Base-by-base conservation (phyloP, 1,284 basidiomycete species). In the Trichosporon faecale region DNA sequence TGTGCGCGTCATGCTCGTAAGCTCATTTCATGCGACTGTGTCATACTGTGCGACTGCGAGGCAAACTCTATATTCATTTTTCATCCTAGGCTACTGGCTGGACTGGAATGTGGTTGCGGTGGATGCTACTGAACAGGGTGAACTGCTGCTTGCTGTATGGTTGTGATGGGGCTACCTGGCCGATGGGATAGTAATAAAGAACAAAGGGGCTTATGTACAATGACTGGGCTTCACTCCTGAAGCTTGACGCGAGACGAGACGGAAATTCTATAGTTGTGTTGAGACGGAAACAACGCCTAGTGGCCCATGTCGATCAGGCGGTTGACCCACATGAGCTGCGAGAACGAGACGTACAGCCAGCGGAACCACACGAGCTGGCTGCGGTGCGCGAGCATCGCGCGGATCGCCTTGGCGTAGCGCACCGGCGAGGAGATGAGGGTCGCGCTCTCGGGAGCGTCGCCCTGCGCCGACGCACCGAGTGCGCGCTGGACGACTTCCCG, bases 291-390 rank as follows among this genome's bases (percentile, higher is more conserved):
- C 1, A 8, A 29, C 35, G 21, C 33, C 31, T 55, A 66, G 49
- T 55, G 33, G 31, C 46, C 46, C 21, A 55, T n/a, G 18, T 78
- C 73, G 21, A 87, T 84, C 86, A 93, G 90, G 74, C 92, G 89
- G 74, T 95, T 95, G 61, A 92, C 89, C 94, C 94, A 97, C 91
- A 97, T 91, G 78, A 96, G 94, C 72, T 91, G 86, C 35, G 93
- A 95, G 77, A 91, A 91, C n/a, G 83, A 73, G 37, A 96, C 86
- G 77, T 95, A 94, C 65, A 95, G 84, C 87, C 90, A 93, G 64
- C 95, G 87, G 84, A 95, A 97, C 95, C 95, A 97, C 25, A 90
- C 88, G 73, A 94, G 84, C 85, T 98, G 95, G 68, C 88, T 89
- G 68, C 83, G 71, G 78, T 98, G 95, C 71, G 87, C 83, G 71